A percentile compares a stretch with the other conserved stretches of the same genome.
Conservation (phyloP, 441 rosid species). For the Gossypium armourianum region DNA sequence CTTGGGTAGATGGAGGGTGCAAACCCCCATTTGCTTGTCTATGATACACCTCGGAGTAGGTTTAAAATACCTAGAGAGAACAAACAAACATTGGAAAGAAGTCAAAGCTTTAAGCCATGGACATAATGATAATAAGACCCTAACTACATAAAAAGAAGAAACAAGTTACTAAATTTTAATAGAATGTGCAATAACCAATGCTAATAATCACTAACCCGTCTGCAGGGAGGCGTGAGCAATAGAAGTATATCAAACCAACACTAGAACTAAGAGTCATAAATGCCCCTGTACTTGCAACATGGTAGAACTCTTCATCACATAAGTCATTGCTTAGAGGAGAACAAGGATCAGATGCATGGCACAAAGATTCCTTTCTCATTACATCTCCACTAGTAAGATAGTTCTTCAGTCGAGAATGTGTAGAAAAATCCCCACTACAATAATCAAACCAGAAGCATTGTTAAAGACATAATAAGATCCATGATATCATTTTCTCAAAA, state of each 20-base stretch:
- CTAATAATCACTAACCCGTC: conserved; percentile 51
- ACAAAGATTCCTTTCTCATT: conserved; percentile 63
- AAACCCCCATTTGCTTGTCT: conserved; percentile 33
- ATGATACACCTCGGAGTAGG: conserved; percentile 54
- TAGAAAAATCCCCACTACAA: conserved; percentile 43
- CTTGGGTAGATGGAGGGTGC: conserved; percentile 59
- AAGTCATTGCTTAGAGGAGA: conserved; percentile 31
- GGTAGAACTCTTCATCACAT: conserved; percentile 27
- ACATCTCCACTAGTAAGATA: conserved; percentile 56
- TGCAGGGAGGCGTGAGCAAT: conserved; percentile 81
- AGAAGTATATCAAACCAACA: conserved; percentile 51
- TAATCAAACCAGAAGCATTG: conserved; percentile 6
- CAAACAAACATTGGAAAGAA: conserved; percentile 5
- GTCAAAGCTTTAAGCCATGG: background rate
- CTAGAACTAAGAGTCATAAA: conserved; percentile 52
- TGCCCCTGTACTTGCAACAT: conserved; percentile 57
- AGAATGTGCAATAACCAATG: background rate
- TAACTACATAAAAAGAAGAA: background rate
- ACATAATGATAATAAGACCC: background rate
- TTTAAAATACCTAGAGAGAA: conserved; percentile 55
- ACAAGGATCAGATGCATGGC: conserved; percentile 52
- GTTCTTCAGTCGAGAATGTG: conserved; percentile 38
- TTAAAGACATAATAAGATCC: background rate
- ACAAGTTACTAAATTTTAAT: background rate
- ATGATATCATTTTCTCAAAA: background rate